Percentiles rank a stretch among this genome's conserved stretches.
These are phyloP conservation scores for Pseudoturritis turrita DNA, from an alignment of 345 rosid species.

Conservation along the genomic window DNA sequence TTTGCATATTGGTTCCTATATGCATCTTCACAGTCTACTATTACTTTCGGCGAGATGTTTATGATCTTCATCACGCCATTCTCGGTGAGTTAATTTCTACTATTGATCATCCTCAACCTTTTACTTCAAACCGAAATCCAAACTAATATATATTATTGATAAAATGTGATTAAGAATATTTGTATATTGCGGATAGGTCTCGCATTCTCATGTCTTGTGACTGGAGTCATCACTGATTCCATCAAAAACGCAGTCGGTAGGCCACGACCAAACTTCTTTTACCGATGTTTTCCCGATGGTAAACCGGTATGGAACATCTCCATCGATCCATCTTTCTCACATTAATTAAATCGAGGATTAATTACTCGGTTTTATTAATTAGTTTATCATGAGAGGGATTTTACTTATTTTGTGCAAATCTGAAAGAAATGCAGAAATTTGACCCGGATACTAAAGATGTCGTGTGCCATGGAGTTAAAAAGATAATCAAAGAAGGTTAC, in stretches of 20 bases:
- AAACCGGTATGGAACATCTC: slow-evolving; percentile 34
- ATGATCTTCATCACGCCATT: slow-evolving; percentile 59
- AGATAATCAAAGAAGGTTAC: slow-evolving; percentile 57
- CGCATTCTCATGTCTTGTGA: slow-evolving; percentile 41
- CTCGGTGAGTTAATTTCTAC: slow-evolving; percentile 34
- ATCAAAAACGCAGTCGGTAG: slow-evolving; percentile 62
- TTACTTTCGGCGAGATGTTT: slow-evolving; percentile 42
- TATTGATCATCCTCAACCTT: neutral
- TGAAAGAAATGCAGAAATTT: slow-evolving; percentile 40
- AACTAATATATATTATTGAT: neutral
- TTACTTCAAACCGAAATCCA: neutral
- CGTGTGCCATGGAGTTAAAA: slow-evolving; percentile 43
- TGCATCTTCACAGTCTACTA: slow-evolving; percentile 38
- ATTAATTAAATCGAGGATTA: neutral
- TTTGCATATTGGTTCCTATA: slow-evolving; percentile 42
- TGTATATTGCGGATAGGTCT: slow-evolving; percentile 36
- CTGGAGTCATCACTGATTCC: slow-evolving; percentile 61
- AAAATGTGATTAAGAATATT: neutral
- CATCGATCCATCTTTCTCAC: neutral
- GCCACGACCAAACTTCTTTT: slow-evolving; percentile 65
- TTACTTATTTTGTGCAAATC: neutral
- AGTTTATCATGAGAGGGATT: neutral
- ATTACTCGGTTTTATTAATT: neutral
- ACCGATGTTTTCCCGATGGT: slow-evolving; percentile 59
- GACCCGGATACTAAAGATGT: slow-evolving; percentile 37